These are phyloP conservation scores for Phytophthora citricola DNA, from an alignment of 352 stramenopile species.

Conservation along the genomic window DNA sequence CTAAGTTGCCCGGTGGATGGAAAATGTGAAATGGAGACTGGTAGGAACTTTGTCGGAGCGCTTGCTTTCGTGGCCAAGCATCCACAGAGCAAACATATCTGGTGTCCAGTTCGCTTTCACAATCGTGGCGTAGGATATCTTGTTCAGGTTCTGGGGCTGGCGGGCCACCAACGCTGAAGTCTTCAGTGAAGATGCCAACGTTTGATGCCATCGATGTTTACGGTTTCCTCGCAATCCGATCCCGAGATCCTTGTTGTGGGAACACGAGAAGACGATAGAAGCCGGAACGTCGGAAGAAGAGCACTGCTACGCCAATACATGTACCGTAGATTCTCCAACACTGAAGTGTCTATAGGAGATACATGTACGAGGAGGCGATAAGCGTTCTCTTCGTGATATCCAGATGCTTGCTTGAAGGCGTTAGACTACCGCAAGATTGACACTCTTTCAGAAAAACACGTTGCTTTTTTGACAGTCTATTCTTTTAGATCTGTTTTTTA, in stretches of 20 bases:
- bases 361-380: not conserved
- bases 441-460: no score
- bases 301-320: not conserved
- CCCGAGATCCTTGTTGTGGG: constrained; percentile 13
- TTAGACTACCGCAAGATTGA: no score
- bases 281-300: constrained; percentile 21
- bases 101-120: constrained; percentile 20
- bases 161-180: not conserved
- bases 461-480: no score
- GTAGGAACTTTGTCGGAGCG: not conserved
- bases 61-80: constrained; percentile 1
- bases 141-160: constrained; percentile 1
- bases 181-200: not conserved
- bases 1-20: not conserved
- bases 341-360: not conserved
- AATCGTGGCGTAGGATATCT: constrained; percentile 21
- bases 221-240: constrained; percentile 5
- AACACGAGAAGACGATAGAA: constrained; percentile 20
- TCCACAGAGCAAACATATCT: not conserved
- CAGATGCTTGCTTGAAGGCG: not conserved
- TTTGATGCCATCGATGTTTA: constrained; percentile 9
- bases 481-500: no score
- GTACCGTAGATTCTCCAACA: not conserved
- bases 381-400: not conserved
- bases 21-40: constrained; percentile 11